Evolutionary conservation across 2,329 filamentous ascomycete genomes (phyloP), one percentile per base, ranked within the genome.

Genomic region (Talaromyces sp.): DNA sequence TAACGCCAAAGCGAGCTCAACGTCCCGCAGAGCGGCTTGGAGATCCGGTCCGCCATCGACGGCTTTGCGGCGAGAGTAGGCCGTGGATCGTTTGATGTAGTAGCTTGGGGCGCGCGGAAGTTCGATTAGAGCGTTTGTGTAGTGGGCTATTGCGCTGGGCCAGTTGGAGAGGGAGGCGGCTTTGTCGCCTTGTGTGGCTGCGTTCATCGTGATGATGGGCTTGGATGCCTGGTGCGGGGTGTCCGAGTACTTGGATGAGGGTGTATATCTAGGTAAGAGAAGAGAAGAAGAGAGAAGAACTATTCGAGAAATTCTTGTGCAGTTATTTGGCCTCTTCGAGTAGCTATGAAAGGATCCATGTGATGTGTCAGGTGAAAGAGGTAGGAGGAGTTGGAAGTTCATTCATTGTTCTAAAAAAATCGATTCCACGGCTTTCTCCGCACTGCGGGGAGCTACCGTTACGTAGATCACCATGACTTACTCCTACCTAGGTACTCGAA

Each of bases 31-130:
- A 1, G 91, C 89, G 13, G 72, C 70, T 10, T 67, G 48, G 31
- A 58, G 62, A 13, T 75, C 67, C 0, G 74, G 72, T 3, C 72
- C 73, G 51, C 77, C 75, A 60, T 84, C 73, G 21, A 77, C 67
- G 43, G 80, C 76, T 37, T 77, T 78, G 2, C 81, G 78, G 60
- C 89, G 83, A 52, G 89, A 81, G 69, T 91, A 87, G 39, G 90
- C 90, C 41, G 86, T 91, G 4, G 91, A 89, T 19, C 93, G 89
- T 64, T 88, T 85, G 62, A 94, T 84, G 62, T 93, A 87, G 83
- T 94, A 97, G 51, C 82, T 76, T 1, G 90, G 88, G 2, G 89
- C 90, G 39, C 78, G 78, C 0, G 87, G 85, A 11, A 79, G 79
- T 61, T 84, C 75, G 35, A 73, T 65, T 25, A 96, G 78, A 6